A percentile compares a stretch with the other conserved stretches of the same genome.
Conservation (phyloP, 2,329 filamentous ascomycete genomes). For the Furcasterigmium furcatum region DNA sequence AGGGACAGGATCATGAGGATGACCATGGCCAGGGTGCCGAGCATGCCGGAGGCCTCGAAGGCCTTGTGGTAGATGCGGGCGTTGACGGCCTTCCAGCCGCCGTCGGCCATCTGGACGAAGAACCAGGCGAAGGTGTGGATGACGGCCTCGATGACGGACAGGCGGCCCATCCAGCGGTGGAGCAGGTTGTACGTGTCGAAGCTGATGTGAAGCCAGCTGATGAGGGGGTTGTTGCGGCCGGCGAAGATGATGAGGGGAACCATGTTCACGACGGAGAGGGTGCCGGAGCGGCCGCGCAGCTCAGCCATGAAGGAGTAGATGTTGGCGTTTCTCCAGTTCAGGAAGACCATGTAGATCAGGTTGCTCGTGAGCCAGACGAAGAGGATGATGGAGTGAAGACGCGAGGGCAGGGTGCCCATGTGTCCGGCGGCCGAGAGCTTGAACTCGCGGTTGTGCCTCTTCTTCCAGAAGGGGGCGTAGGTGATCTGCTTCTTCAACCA, state of each 20-base stretch:
- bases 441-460: conserved; percentile 67
- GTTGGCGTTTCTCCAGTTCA: conserved; percentile 58
- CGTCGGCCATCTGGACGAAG: conserved; percentile 64
- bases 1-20: conserved; percentile 67
- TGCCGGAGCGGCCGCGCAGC: conserved; percentile 78
- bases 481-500: conserved; percentile 58
- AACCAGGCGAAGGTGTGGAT: conserved; percentile 73
- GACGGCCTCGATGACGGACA: conserved; percentile 65
- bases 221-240: conserved; percentile 89
- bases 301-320: conserved; percentile 70
- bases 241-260: conserved; percentile 87
- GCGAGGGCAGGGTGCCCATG: conserved; percentile 61
- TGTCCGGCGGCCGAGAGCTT: conserved; percentile 57
- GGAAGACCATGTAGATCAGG: conserved; percentile 56
- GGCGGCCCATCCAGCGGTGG: conserved; percentile 72
- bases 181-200: conserved; percentile 91
- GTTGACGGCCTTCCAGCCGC: conserved; percentile 57
- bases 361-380: conserved; percentile 58
- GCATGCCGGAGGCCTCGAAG: conserved; percentile 65
- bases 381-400: conserved; percentile 59
- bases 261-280: conserved; percentile 84
- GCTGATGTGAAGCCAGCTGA: conserved; percentile 75
- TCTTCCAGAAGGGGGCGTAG: conserved; percentile 61
- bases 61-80: conserved; percentile 51
- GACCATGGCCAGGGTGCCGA: conserved; percentile 58